These are phyloP conservation scores for Macrocystidia cucumis DNA, from an alignment of 1,284 basidiomycete genomes.

Conservation along the genomic window DNA sequence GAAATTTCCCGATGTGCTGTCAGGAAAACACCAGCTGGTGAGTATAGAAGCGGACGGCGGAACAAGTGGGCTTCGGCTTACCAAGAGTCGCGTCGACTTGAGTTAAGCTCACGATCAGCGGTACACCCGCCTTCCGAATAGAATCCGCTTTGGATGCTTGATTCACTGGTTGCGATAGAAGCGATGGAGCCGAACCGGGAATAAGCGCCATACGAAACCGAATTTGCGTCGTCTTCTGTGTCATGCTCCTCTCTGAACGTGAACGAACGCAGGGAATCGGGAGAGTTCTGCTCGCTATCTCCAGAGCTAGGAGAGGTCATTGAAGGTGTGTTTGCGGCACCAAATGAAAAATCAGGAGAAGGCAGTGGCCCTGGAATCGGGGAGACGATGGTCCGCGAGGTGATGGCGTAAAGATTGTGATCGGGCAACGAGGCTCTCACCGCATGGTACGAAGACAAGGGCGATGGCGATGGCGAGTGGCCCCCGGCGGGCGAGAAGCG, in stretches of 20 bases:
- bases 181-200: conserved; percentile 55
- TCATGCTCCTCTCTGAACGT: conserved; percentile 35
- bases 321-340: conserved; percentile 41
- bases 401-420: conserved; percentile 39
- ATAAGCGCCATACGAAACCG: conserved; percentile 34
- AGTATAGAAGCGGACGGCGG: no score
- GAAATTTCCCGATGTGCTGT: conserved; percentile 26
- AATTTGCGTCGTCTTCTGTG: conserved; percentile 34
- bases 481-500: conserved; percentile 21
- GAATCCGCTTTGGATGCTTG: conserved; percentile 42
- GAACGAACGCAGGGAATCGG: conserved; percentile 32
- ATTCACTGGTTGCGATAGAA: conserved; percentile 50
- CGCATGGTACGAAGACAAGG: conserved; percentile 29
- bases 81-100: conserved; percentile 41
- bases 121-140: conserved; percentile 42
- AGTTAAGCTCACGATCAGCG: conserved; percentile 23
- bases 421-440: conserved; percentile 38
- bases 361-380: conserved; percentile 68
- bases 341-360: conserved; percentile 60
- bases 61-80: conserved; percentile 20
- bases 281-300: conserved; percentile 42
- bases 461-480: conserved; percentile 28
- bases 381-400: conserved; percentile 39
- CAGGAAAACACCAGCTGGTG: no score
- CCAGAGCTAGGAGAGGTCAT: conserved; percentile 36